Evolutionary conservation across 1,284 basidiomycete species (phyloP).

Genomic region (Coniophora puteana): DNA sequence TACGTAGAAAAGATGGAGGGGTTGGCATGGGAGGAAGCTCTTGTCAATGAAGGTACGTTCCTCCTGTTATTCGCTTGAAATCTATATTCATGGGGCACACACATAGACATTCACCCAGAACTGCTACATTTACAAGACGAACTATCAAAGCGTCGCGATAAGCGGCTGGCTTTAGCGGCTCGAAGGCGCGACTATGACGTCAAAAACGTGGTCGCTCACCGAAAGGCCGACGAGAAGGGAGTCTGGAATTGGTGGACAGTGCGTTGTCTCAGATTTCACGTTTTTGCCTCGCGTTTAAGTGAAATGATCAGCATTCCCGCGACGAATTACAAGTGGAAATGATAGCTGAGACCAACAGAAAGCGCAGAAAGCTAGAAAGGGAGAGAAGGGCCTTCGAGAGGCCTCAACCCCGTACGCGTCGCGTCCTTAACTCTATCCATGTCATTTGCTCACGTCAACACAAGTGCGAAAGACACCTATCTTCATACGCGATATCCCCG

Average conservation of each 20-base stretch:
- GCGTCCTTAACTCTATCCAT: conserved; percentile 2
- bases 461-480: conserved; percentile 48
- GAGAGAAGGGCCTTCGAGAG: conserved; percentile 73
- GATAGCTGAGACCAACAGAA: conserved; percentile 81
- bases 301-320: conserved; percentile 60
- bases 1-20: conserved; percentile 83
- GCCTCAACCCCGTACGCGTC: conserved; percentile 29
- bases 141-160: conserved; percentile 67
- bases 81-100: conserved; percentile 3
- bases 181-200: conserved; percentile 66
- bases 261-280: conserved; percentile 17
- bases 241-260: conserved; percentile 82
- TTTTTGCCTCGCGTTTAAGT: neutral
- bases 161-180: conserved; percentile 68
- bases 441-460: neutral
- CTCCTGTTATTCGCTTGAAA: conserved; percentile 8
- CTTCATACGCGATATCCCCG: conserved; percentile 36
- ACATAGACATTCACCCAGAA: conserved; percentile 76
- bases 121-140: conserved; percentile 75
- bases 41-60: conserved; percentile 59
- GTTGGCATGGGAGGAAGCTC: conserved; percentile 70
- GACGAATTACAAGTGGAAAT: conserved; percentile 78
- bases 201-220: conserved; percentile 49
- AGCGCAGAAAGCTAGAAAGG: conserved; percentile 75
- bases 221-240: conserved; percentile 57